A percentile compares a stretch with the other conserved stretches of the same genome.
Evolutionary conservation across 495 filamentous ascomycete genomes (phyloP).

Genomic region (Viridothelium virens): DNA sequence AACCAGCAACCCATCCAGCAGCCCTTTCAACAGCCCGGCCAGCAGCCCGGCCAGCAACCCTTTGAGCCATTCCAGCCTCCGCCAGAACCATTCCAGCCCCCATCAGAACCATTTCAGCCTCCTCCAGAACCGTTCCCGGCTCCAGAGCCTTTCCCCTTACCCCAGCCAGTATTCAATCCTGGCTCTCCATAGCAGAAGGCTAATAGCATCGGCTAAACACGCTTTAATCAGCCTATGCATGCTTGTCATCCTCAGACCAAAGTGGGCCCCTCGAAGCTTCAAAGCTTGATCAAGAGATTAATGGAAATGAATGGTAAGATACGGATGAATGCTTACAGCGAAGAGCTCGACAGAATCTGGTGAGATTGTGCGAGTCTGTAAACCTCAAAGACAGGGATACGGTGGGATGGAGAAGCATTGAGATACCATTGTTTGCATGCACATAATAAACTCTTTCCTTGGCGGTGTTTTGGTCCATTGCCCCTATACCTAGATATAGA

Average conservation of each 20-base stretch:
- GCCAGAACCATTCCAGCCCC: neutral
- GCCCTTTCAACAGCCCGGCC: neutral
- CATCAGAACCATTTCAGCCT: neutral
- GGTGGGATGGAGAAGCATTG: neutral
- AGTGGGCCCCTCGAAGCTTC: no score
- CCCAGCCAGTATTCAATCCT: neutral
- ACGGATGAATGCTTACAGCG: neutral
- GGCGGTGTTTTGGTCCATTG: neutral
- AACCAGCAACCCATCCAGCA: neutral
- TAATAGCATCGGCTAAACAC: no score
- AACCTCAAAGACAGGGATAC: neutral
- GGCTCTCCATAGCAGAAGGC: neutral
- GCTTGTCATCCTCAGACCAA: no score
- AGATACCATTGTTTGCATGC: slow-evolving; percentile 2
- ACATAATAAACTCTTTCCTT: neutral
- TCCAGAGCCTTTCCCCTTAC: neutral
- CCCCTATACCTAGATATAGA: slow-evolving; percentile 3
- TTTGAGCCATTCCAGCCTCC: neutral
- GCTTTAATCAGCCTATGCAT: no score
- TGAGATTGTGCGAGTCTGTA: neutral
- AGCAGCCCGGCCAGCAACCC: neutral
- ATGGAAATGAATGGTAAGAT: neutral
- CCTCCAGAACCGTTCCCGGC: neutral
- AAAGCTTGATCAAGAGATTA: neutral
- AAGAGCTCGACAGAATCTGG: neutral